phyloP scores from a whole-genome alignment of 1,284 basidiomycete species.

The Sphagnurus paluster region DNA sequence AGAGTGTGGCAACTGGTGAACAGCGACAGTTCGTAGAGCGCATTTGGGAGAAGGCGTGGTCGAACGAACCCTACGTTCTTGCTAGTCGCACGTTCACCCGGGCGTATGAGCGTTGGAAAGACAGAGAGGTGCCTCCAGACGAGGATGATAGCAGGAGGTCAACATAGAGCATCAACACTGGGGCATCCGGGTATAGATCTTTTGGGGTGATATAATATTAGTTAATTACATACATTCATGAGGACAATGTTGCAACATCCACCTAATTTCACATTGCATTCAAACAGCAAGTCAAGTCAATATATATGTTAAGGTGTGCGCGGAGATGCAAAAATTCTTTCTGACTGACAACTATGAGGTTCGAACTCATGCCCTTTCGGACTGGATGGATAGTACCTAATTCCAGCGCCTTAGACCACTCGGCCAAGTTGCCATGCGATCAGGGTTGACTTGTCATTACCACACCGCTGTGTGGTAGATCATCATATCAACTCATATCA shows the following conservation, averaged over 20 bases:
- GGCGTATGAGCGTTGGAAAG: slow-evolving; percentile 50
- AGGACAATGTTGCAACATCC: no score
- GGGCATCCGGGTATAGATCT: background rate
- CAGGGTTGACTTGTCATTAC: no score
- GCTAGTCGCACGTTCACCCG: slow-evolving; percentile 43
- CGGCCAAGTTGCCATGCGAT: slow-evolving; percentile 50
- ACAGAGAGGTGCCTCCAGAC: slow-evolving; percentile 34
- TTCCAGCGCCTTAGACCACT: slow-evolving; percentile 56
- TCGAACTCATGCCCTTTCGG: background rate
- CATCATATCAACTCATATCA: slow-evolving; percentile 6
- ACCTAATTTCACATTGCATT: no score
- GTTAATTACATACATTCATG: slow-evolving; percentile 5
- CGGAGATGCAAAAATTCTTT: no score
- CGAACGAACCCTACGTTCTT: slow-evolving; percentile 53
- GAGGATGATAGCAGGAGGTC: slow-evolving; percentile 42
- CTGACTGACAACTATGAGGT: background rate
- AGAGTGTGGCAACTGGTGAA: slow-evolving; percentile 50
- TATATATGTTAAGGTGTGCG: no score
- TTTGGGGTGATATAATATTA: background rate
- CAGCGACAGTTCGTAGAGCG: slow-evolving; percentile 49
- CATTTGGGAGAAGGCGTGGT: slow-evolving; percentile 54
- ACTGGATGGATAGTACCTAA: slow-evolving; percentile 32
- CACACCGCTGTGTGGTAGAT: no score
- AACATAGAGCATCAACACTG: slow-evolving; percentile 20
- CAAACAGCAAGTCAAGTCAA: no score